A percentile compares a stretch with the other conserved stretches of the same genome.
These are phyloP conservation scores for Quillaja saponaria DNA, from an alignment of 306 rosid species.

Conservation along the genomic window DNA sequence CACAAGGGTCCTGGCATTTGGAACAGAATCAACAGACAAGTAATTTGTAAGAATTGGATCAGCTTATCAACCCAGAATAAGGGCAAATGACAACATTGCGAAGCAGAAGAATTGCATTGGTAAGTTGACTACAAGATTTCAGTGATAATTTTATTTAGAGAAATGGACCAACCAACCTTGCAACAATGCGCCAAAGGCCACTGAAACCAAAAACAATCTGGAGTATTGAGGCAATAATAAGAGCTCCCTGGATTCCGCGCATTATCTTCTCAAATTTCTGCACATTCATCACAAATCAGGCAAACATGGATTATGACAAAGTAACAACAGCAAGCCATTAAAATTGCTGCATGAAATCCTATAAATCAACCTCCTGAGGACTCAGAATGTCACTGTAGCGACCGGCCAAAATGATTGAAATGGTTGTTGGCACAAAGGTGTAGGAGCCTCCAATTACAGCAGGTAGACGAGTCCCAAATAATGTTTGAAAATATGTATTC, in stretches of 20 bases:
- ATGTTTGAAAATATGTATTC: constrained; percentile 74
- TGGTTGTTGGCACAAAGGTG: constrained; percentile 87
- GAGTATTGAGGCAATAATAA: constrained; percentile 90
- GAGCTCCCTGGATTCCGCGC: constrained; percentile 98
- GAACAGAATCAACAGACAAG: too few species aligned
- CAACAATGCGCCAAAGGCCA: constrained; percentile 97
- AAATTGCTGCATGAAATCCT: not conserved
- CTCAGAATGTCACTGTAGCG: constrained; percentile 76
- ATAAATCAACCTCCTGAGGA: constrained; percentile 71
- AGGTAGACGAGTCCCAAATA: constrained; percentile 91
- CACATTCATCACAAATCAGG: constrained; percentile 21
- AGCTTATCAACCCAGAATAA: too few species aligned
- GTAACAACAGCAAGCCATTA: not conserved
- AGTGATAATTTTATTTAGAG: too few species aligned
- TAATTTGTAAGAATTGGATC: too few species aligned
- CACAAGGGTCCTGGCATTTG: too few species aligned
- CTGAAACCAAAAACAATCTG: constrained; percentile 98
- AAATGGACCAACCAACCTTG: constrained; percentile 52
- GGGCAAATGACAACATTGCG: too few species aligned
- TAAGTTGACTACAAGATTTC: not conserved
- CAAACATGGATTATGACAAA: constrained; percentile 19
- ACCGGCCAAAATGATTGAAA: constrained; percentile 87
- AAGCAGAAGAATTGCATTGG: not conserved
- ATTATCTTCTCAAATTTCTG: constrained; percentile 92
- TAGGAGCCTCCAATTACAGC: constrained; percentile 92